A percentile compares a stretch with the other conserved stretches of the same genome.
Evolutionary conservation across 2,329 filamentous ascomycete species (phyloP).

Genomic region (Grosmannia clavigera): DNA sequence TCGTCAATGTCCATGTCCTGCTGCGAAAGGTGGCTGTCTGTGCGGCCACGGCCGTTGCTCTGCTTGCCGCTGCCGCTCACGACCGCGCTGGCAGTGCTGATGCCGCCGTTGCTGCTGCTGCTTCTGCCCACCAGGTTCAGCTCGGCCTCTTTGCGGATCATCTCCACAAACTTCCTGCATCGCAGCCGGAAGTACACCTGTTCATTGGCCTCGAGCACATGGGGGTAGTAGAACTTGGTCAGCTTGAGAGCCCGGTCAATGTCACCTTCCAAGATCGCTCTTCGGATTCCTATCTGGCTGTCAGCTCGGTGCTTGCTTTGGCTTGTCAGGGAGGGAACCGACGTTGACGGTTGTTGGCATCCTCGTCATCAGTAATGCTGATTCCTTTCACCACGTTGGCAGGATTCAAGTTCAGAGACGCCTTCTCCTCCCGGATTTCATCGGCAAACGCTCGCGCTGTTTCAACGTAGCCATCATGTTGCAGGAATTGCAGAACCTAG

Average conservation of each 20-base stretch:
- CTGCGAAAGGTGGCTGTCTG: slow-evolving; percentile 12
- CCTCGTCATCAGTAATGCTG: slow-evolving; percentile 66
- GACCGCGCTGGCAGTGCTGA: not conserved
- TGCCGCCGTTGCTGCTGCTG: slow-evolving; percentile 29
- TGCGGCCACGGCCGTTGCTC: not conserved
- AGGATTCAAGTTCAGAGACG: slow-evolving; percentile 50
- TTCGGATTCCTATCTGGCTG: slow-evolving; percentile 55
- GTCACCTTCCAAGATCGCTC: slow-evolving; percentile 80
- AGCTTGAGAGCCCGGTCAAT: slow-evolving; percentile 81
- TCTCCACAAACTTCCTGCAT: slow-evolving; percentile 89
- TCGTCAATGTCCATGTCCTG: slow-evolving; percentile 46
- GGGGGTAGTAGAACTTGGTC: slow-evolving; percentile 66
- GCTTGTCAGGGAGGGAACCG: slow-evolving; percentile 21
- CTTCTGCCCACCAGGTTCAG: slow-evolving; percentile 36
- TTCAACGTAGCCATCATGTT: slow-evolving; percentile 91
- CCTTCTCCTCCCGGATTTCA: slow-evolving; percentile 64
- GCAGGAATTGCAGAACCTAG: slow-evolving; percentile 67
- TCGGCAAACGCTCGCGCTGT: slow-evolving; percentile 79
- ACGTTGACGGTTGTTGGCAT: slow-evolving; percentile 82
- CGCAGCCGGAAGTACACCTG: slow-evolving; percentile 79
- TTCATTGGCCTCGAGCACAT: slow-evolving; percentile 66
- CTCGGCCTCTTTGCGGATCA: slow-evolving; percentile 68
- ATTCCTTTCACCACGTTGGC: slow-evolving; percentile 41
- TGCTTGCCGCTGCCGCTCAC: not conserved
- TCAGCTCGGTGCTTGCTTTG: not conserved